Conservation (phyloP, 495 filamentous ascomycete species). For the Penicillium mononematosum region DNA sequence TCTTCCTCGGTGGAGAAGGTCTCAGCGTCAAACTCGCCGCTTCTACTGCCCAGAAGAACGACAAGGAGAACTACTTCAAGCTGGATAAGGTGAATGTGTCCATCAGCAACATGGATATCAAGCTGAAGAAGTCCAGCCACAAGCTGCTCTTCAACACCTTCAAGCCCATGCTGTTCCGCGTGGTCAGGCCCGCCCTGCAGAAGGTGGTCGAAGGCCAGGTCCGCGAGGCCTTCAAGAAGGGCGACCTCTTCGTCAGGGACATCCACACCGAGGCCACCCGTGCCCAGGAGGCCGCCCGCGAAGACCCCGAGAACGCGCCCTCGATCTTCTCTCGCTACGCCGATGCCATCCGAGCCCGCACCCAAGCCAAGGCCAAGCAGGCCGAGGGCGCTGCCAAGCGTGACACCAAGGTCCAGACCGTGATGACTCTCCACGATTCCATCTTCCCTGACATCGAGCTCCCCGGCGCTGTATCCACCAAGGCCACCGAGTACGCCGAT, state of each 20-base stretch:
- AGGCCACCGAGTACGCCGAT: conserved; percentile 93
- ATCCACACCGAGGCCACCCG: conserved; percentile 81
- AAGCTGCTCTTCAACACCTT: conserved; percentile 85
- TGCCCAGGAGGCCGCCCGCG: conserved; percentile 61
- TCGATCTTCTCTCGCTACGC: conserved; percentile 88
- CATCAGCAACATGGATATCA: conserved; percentile 83
- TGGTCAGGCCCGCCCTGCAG: conserved; percentile 77
- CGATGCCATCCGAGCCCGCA: conserved; percentile 67
- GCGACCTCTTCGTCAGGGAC: conserved; percentile 68
- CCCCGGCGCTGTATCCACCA: conserved; percentile 86
- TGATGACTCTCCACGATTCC: conserved; percentile 83
- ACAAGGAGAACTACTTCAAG: conserved; percentile 86
- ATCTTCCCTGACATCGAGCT: conserved; percentile 87
- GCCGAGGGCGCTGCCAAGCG: conserved; percentile 53
- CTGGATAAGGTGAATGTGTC: conserved; percentile 83
- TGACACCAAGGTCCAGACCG: conserved; percentile 73
- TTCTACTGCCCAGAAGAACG: conserved; percentile 72
- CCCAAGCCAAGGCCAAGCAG: conserved; percentile 73
- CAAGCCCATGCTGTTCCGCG: conserved; percentile 83
- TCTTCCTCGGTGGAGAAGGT: conserved; percentile 83
- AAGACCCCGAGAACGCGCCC: conserved; percentile 71
- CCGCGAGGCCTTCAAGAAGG: conserved; percentile 67
- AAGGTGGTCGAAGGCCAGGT: conserved; percentile 88
- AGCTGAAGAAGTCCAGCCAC: conserved; percentile 89
- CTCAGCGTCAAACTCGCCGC: conserved; percentile 91